Evolutionary conservation across 768 basidiomycete species (phyloP), one percentile per base, ranked within the genome.

Genomic region (Termitomyces sp.): DNA sequence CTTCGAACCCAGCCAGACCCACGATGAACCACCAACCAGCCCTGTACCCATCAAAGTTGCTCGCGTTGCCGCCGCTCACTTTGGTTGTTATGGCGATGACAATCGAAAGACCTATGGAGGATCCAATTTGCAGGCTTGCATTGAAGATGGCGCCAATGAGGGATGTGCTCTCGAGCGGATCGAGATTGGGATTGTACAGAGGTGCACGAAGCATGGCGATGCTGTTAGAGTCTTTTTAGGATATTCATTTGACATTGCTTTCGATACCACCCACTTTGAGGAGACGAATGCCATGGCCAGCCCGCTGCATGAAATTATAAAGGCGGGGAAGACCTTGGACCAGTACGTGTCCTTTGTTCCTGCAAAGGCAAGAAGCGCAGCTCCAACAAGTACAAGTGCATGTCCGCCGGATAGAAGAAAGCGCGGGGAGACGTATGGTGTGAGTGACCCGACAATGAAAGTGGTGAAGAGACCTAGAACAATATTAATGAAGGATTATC

Each of bases 81-180:
- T 74, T 72, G 28, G 62, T 54, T 2, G 56, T 60, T 33, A 64
- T 62, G 12, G 63, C 61, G 5, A 58, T 73, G 38, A 77, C 73
- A 28, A 72, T 72, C 13, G 81, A 73, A 47, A 79, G 69, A 24
- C 76, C 78, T 18, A 80, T 65, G 3, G 80, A 79, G 3, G 76
- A 77, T 33, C 81, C 79, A 54, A 81, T 70, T 63, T 82, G 80
- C 6, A 81, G 73, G n/a, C 79, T 77, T 9, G 75, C 74, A 56
- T 82, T 80, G 69, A 80, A 80, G 46, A 82, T 79, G n/a, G 81
- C 81, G 22, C 81, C 80, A 26, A 80, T 72, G 12, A 77, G 61
- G 0, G 63, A 47, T n/a, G 58, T 62, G 40, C 52, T 64, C 22
- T 62, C 61, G 3, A 53, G 50, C 16, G 56, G 42, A 33, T 60